Evolutionary conservation across 306 rosid genomes (phyloP).

Genomic region (Inga oerstediana): DNA sequence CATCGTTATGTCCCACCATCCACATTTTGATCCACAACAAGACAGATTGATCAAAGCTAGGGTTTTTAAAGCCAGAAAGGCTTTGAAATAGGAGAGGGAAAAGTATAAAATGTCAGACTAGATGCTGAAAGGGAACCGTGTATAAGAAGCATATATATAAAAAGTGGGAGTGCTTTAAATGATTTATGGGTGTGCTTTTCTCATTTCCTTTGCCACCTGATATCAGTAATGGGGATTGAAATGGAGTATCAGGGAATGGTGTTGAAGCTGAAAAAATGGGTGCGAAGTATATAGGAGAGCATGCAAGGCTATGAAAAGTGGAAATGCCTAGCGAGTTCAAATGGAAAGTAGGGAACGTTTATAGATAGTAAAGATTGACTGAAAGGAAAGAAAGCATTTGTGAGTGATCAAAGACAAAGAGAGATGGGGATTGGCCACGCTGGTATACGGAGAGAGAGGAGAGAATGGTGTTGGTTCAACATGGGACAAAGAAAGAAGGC

Average conservation of each 20-base stretch:
- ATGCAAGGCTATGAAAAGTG: constrained; percentile 37
- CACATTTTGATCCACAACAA: constrained; percentile 49
- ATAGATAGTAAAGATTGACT: constrained; percentile 47
- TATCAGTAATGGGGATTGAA: constrained; percentile 21
- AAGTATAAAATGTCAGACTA: background rate
- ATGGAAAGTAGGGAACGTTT: constrained; percentile 36
- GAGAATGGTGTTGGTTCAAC: constrained; percentile 48
- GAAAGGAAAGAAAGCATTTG: constrained; percentile 29
- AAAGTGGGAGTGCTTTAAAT: constrained; percentile 10
- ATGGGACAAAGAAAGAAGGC: constrained; percentile 56
- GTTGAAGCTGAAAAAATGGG: constrained; percentile 23
- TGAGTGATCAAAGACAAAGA: constrained; percentile 50
- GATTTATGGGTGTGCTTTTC: background rate
- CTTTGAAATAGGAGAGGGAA: constrained; percentile 11
- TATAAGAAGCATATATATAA: constrained; percentile 15
- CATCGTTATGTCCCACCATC: constrained; percentile 81
- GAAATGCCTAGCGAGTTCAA: constrained; percentile 28
- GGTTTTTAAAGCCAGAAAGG: constrained; percentile 29
- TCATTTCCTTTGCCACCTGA: constrained; percentile 18
- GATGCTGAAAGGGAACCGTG: constrained; percentile 2
- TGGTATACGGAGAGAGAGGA: constrained; percentile 21
- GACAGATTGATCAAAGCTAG: constrained; percentile 27
- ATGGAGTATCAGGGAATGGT: constrained; percentile 25
- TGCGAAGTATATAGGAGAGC: constrained; percentile 1
- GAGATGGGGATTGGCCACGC: constrained; percentile 71